Conservation (phyloP, 176 grass and related monocot species). For the Thinopyrum elongatum region DNA sequence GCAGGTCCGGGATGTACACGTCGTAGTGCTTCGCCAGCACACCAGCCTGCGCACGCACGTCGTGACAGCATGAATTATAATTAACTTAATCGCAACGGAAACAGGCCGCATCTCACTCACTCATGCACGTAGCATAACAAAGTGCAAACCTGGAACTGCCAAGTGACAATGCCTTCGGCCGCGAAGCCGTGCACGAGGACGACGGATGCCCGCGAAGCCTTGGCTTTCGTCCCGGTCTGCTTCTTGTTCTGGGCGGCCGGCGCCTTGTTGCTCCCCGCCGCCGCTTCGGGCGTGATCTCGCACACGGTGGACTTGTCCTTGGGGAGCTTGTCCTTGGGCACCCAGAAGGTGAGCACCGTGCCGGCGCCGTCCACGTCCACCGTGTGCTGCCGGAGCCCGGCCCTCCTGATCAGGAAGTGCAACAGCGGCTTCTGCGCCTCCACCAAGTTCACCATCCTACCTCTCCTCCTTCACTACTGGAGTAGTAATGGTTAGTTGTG, state of each 20-base stretch:
- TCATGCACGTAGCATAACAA: not conserved
- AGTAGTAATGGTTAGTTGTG: not conserved
- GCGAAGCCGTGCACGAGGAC: conserved; percentile 94
- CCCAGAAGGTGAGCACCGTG: conserved; percentile 78
- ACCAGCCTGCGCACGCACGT: conserved; percentile 29
- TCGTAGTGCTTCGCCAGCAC: conserved; percentile 61
- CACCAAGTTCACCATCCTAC: conserved; percentile 82
- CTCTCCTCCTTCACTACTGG: too few species aligned
- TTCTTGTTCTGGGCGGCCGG: not conserved
- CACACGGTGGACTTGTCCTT: conserved; percentile 40
- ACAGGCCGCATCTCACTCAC: not conserved
- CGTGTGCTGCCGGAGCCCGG: conserved; percentile 67
- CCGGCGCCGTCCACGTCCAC: conserved; percentile 79
- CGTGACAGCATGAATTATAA: not conserved
- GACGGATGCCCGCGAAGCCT: conserved; percentile 1
- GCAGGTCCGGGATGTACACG: conserved; percentile 94
- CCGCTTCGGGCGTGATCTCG: conserved; percentile 19
- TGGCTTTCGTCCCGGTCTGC: not conserved
- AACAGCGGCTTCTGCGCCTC: conserved; percentile 76
- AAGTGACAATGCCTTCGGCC: conserved; percentile 82
- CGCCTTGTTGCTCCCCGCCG: not conserved
- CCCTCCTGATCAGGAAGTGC: conserved; percentile 54
- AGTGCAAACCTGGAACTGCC: conserved; percentile 72
- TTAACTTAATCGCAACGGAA: not conserved
- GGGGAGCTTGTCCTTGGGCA: conserved; percentile 68